These are phyloP conservation scores for Neurospora sp. DNA, from an alignment of 495 filamentous ascomycete species.

Conservation along the genomic window DNA sequence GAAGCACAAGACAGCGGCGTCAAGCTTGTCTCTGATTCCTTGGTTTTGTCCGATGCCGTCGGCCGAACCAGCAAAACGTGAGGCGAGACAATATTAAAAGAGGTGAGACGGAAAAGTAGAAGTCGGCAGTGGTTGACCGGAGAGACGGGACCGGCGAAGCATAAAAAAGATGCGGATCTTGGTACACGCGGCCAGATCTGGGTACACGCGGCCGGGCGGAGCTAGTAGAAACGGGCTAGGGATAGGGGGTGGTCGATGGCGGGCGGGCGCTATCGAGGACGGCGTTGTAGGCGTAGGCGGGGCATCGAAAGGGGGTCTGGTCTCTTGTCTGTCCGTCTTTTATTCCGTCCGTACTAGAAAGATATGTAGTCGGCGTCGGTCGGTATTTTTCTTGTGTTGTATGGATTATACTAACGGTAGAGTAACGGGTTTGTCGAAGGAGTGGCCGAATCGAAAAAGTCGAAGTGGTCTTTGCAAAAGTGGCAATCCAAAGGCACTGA, in stretches of 20 bases:
- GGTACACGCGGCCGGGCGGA: background rate
- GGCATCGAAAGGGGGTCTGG: background rate
- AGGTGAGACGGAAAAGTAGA: background rate
- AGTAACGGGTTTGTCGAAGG: background rate
- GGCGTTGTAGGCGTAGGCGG: background rate
- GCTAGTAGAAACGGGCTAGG: background rate
- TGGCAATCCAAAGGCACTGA: background rate
- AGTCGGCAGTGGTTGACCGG: background rate
- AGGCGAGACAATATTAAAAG: background rate
- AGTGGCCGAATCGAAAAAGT: background rate
- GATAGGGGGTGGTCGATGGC: background rate
- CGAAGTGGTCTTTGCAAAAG: background rate
- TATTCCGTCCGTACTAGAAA: background rate
- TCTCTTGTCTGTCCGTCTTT: background rate
- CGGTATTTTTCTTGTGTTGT: background rate
- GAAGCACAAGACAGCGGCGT: background rate
- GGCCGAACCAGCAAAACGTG: background rate
- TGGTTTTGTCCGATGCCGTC: background rate
- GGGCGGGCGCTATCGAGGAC: background rate
- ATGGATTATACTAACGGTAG: background rate
- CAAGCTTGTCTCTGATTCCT: background rate
- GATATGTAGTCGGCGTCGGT: background rate
- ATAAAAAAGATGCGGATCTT: background rate
- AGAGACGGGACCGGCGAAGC: background rate
- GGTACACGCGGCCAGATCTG: background rate